Evolutionary conservation across 1,284 basidiomycete genomes (phyloP).

Genomic region (Rugosomyces carneus): DNA sequence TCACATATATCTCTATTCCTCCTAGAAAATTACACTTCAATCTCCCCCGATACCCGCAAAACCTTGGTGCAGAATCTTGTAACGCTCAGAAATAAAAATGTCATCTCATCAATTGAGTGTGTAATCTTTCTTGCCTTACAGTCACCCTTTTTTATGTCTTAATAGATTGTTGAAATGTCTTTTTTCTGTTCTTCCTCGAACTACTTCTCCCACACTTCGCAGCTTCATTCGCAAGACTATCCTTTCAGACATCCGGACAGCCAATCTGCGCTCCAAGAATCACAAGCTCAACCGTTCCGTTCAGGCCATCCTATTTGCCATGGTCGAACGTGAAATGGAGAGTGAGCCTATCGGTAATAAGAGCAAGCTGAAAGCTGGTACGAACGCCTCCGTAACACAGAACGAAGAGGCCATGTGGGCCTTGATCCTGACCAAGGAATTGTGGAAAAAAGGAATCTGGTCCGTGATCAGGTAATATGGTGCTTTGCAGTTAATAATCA

Average conservation of each 20-base stretch:
- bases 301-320: conserved; percentile 92
- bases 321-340: conserved; percentile 90
- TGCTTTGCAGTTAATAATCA: not conserved
- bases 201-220: conserved; percentile 80
- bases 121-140: conserved; percentile 25
- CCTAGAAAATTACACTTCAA: conserved; percentile 65
- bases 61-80: conserved; percentile 86
- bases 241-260: conserved; percentile 89
- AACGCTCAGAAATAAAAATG: conserved; percentile 89
- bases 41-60: conserved; percentile 76
- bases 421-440: conserved; percentile 87
- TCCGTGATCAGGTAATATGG: conserved; percentile 19
- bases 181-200: conserved; percentile 90
- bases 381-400: conserved; percentile 36
- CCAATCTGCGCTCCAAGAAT: conserved; percentile 86
- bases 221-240: conserved; percentile 91
- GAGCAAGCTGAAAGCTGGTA: conserved; percentile 56
- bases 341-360: conserved; percentile 78
- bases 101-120: conserved; percentile 89
- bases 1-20: conserved; percentile 72
- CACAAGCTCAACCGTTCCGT: conserved; percentile 96
- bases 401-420: conserved; percentile 96
- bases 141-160: conserved; percentile 5
- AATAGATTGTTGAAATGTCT: conserved; percentile 81
- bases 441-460: conserved; percentile 96